These are phyloP conservation scores for Amaranthus hypochondriacus DNA, from an alignment of 148 eudicot genomes.

Conservation along the genomic window DNA sequence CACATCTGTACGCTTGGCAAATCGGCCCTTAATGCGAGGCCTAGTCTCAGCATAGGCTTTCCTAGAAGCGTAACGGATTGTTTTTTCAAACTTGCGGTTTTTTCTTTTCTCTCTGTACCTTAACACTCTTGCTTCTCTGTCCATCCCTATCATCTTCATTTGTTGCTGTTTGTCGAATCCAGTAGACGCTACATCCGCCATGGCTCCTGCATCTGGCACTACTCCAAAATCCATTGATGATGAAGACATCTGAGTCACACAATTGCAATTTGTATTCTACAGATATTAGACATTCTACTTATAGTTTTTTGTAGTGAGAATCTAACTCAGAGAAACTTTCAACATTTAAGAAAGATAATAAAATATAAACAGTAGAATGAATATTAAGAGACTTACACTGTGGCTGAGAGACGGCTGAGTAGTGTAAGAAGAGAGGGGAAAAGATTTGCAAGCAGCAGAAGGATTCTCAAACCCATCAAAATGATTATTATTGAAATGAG, in stretches of 20 bases:
- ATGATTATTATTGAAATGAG: conserved; percentile 3
- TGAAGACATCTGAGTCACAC: conserved; percentile 51
- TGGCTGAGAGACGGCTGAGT: conserved; percentile 53
- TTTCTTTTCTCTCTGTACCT: conserved; percentile 87
- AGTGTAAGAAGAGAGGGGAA: conserved; percentile 22
- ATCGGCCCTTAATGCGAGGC: conserved; percentile 81
- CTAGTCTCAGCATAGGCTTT: conserved; percentile 86
- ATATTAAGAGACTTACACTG: conserved; percentile 35
- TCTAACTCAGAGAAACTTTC: too few species aligned
- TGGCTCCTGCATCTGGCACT: conserved; percentile 61
- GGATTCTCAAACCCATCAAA: conserved; percentile 18
- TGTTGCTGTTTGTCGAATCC: conserved; percentile 26
- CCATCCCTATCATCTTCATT: conserved; percentile 34
- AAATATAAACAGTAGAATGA: not conserved
- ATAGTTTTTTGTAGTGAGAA: too few species aligned
- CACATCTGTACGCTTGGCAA: conserved; percentile 64
- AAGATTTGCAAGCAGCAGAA: conserved; percentile 24
- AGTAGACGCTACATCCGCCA: conserved; percentile 42
- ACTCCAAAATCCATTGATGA: conserved; percentile 80
- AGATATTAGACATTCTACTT: not conserved
- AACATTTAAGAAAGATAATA: not conserved
- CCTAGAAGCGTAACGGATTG: conserved; percentile 74
- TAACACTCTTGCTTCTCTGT: conserved; percentile 76
- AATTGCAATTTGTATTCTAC: not conserved
- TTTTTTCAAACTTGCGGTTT: conserved; percentile 84